A percentile compares a stretch with the other conserved stretches of the same genome.
phyloP scores from a whole-genome alignment of 208 protist species.

The Porcisia deanei region DNA sequence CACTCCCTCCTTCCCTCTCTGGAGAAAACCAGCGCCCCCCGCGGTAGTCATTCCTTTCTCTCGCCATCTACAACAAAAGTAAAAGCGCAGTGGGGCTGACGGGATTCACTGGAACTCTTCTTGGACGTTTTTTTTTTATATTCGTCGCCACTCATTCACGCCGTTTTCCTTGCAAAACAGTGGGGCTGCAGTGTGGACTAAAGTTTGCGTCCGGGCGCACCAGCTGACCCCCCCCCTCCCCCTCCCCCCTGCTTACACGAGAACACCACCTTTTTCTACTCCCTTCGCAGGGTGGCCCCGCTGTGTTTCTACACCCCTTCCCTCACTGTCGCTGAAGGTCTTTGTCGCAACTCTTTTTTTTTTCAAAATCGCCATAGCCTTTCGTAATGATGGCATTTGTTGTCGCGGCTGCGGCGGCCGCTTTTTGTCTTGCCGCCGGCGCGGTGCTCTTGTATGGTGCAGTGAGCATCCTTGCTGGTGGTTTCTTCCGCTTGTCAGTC shows the following conservation, averaged over 20 bases:
- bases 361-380: too few species aligned
- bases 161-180: background rate
- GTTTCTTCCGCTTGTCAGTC: constrained; percentile 45
- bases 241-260: background rate
- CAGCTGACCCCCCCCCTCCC: too few species aligned
- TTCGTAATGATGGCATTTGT: constrained; percentile 11
- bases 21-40: background rate
- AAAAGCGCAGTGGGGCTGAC: background rate
- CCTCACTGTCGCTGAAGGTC: background rate
- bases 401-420: constrained; percentile 13
- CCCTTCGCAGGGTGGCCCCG: background rate
- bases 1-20: background rate
- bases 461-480: constrained; percentile 37
- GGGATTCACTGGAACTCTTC: background rate
- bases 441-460: constrained; percentile 40
- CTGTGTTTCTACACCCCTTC: too few species aligned
- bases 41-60: background rate
- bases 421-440: constrained; percentile 28
- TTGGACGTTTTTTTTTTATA: background rate
- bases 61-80: background rate
- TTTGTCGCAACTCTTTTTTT: background rate
- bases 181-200: background rate
- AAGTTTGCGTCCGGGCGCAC: background rate
- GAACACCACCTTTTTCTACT: background rate
- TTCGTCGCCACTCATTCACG: background rate